These are phyloP conservation scores for Polytolypa hystricis DNA, from an alignment of 2,329 filamentous ascomycete genomes.

Conservation along the genomic window DNA sequence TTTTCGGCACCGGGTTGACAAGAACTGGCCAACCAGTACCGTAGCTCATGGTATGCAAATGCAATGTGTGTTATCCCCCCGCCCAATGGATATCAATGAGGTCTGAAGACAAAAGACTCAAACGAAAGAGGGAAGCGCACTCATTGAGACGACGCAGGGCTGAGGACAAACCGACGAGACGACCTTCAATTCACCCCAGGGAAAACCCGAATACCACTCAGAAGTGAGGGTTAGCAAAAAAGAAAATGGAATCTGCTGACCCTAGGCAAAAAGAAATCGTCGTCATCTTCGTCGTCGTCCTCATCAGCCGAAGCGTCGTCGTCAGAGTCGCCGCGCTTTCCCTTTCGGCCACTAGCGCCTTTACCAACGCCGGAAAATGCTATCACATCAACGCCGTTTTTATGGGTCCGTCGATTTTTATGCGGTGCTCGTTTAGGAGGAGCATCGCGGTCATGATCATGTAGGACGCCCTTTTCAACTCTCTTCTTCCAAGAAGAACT, in stretches of 20 bases:
- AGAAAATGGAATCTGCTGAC: constrained; percentile 26
- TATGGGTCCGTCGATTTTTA: constrained; percentile 20
- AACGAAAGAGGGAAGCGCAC: too few relatives aligned
- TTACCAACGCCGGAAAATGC: constrained; percentile 35
- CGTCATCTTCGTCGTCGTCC: constrained; percentile 56
- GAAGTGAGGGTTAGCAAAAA: too few relatives aligned
- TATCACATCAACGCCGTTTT: constrained; percentile 25
- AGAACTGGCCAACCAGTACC: too few relatives aligned
- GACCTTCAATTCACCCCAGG: too few relatives aligned
- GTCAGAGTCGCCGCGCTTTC: constrained; percentile 27
- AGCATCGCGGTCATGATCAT: constrained; percentile 28
- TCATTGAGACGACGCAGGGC: neutral
- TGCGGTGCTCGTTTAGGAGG: constrained; percentile 27
- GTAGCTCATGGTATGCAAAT: too few relatives aligned
- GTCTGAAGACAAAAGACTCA: neutral
- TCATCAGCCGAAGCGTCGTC: constrained; percentile 47
- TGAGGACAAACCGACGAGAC: neutral
- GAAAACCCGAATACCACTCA: too few relatives aligned
- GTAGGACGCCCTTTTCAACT: constrained; percentile 54
- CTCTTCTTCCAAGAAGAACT: constrained; percentile 94
- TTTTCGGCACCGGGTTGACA: too few relatives aligned
- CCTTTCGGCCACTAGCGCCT: constrained; percentile 19
- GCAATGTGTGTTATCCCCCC: too few relatives aligned
- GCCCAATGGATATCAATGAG: neutral
- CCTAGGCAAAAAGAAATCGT: constrained; percentile 48